Evolutionary conservation across 2,329 filamentous ascomycete genomes (phyloP).

Genomic region (Rutstroemia sp.): DNA sequence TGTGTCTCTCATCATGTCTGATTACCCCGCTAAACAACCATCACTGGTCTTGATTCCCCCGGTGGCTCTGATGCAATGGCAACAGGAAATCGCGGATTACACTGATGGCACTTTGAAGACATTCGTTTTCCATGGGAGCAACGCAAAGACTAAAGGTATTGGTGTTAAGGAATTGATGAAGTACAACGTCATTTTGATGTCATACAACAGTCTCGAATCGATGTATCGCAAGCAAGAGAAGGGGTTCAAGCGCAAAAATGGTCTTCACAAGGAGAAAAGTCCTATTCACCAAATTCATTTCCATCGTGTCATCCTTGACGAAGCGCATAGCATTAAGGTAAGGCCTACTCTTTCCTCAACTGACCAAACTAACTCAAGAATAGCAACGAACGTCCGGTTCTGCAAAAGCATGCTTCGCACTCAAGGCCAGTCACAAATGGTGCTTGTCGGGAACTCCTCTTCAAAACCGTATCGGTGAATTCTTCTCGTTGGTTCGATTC

Average conservation of each 20-base stretch:
- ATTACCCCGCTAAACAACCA: slow-evolving; percentile 77
- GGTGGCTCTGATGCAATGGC: slow-evolving; percentile 95
- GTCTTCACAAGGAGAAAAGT: slow-evolving; percentile 71
- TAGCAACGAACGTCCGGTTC: slow-evolving; percentile 79
- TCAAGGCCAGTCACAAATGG: slow-evolving; percentile 87
- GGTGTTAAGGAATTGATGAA: slow-evolving; percentile 67
- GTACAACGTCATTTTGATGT: slow-evolving; percentile 94
- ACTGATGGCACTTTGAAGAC: slow-evolving; percentile 88
- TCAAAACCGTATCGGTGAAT: slow-evolving; percentile 95
- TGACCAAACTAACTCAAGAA: slow-evolving; percentile 9
- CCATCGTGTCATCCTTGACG: slow-evolving; percentile 88
- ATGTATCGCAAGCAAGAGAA: slow-evolving; percentile 89
- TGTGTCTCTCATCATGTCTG: slow-evolving; percentile 96
- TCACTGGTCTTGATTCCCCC: slow-evolving; percentile 86
- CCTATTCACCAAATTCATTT: slow-evolving; percentile 80
- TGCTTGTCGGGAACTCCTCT: slow-evolving; percentile 92
- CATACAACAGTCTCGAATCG: slow-evolving; percentile 86
- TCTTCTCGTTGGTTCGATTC: slow-evolving; percentile 91
- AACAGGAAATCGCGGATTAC: slow-evolving; percentile 69
- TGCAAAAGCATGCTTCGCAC: slow-evolving; percentile 88
- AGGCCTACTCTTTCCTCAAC: background rate
- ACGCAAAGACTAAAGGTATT: slow-evolving; percentile 72
- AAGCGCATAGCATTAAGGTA: slow-evolving; percentile 89
- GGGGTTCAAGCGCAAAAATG: slow-evolving; percentile 75
- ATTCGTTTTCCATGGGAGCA: slow-evolving; percentile 83